phyloP scores from a whole-genome alignment of 2,329 filamentous ascomycete species.

The Phyllosticta capitalensis region DNA sequence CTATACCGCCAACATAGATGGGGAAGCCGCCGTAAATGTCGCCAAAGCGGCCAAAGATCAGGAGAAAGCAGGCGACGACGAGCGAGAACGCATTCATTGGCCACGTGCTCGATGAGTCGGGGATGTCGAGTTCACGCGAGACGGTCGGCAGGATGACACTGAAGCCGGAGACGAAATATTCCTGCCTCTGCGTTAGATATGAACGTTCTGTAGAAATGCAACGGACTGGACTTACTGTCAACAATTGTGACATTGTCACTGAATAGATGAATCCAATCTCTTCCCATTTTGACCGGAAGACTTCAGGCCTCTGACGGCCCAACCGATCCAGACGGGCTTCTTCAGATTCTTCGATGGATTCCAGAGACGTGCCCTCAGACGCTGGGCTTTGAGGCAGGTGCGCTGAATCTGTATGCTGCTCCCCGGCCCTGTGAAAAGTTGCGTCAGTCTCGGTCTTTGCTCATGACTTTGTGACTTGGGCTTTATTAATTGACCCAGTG shows the following conservation, averaged over 20 bases:
- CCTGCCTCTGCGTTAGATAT: slow-evolving; percentile 21
- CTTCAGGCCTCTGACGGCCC: slow-evolving; percentile 47
- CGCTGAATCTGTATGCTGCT: background rate
- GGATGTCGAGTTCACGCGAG: slow-evolving; percentile 50
- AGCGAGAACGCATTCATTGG: slow-evolving; percentile 44
- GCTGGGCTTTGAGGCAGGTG: background rate
- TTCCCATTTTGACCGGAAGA: slow-evolving; percentile 38
- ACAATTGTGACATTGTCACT: slow-evolving; percentile 21
- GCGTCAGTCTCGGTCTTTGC: background rate
- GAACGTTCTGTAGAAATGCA: background rate
- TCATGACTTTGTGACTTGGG: background rate
- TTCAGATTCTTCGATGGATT: background rate
- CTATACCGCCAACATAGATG: slow-evolving; percentile 50
- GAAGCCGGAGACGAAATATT: slow-evolving; percentile 72
- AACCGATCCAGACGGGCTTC: slow-evolving; percentile 41
- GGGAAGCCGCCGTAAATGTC: slow-evolving; percentile 55
- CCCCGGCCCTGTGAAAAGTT: background rate
- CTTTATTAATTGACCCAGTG: background rate
- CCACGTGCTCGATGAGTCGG: slow-evolving; percentile 51
- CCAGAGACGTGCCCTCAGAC: background rate
- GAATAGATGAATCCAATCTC: slow-evolving; percentile 51
- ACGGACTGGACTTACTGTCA: slow-evolving; percentile 13
- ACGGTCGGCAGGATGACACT: slow-evolving; percentile 58
- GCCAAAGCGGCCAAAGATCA: slow-evolving; percentile 33
- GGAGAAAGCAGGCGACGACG: slow-evolving; percentile 38